Evolutionary conservation across 108 stramenopile species (phyloP), one percentile per base, ranked within the genome.

Genomic region (Discostella pseudostelligera): DNA sequence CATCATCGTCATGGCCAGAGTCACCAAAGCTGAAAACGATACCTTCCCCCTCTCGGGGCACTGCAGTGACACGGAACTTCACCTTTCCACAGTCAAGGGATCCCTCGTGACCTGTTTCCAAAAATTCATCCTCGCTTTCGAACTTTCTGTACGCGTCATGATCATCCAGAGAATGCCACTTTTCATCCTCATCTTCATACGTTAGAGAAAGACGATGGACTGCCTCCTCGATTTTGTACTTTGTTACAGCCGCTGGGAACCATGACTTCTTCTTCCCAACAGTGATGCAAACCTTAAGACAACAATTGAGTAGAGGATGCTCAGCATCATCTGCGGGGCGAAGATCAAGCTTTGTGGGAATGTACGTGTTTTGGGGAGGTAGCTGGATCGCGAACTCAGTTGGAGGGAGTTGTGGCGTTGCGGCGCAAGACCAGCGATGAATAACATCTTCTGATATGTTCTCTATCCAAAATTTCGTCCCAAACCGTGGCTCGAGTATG

Each of bases 151-250:
- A 60, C 21, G 39, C 37, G 4, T 55, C 69, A 20, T 60, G 62
- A 56, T 55, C 55, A 65, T 93, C 92, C 10, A 90, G 8, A 14
- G 29, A 39, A 56, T 90, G 86, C 92, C 92, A 93, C 62, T 82
- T 77, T 69, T 90, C 81, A 25, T 82, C 83, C 48, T 83, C 87
- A 42, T 90, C 92, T 69, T 93, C 92, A 54, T 88, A 90, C 1
- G 81, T 74, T 25, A 87, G 59, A 39, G 88, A 65, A 35, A 93
- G 61, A 25, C 62, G 56, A 46, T 66, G 65, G n/a, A 53, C 36
- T 47, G 83, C 85, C 21, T 70, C 82, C 13, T 74, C 67, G 9
- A 69, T 49, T 62, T 90, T 80, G 71, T 83, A 93, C 62, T 87
- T 81, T 0, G 74, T 79, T 4, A 83, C 83, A 14, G 81, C 80